Evolutionary conservation across 495 filamentous ascomycete genomes (phyloP), one percentile per base, ranked within the genome.

Genomic region (Xylaria telfairii): DNA sequence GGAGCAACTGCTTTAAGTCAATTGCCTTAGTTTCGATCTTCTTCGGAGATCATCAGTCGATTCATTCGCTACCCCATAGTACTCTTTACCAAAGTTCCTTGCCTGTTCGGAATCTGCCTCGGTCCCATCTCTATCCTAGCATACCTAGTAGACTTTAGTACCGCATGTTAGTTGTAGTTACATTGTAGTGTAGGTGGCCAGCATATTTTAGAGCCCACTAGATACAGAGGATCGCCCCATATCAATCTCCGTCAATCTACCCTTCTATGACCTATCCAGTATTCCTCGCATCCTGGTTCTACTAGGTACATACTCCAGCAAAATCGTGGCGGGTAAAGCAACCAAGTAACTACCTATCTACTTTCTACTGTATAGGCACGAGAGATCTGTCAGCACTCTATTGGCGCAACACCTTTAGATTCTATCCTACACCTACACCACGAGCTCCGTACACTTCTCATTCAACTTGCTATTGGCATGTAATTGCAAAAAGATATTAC

Each of bases 301-400:
- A 17, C n/a, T n/a, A n/a, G n/a, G n/a, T n/a, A n/a, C n/a, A 19
- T 49, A 8, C n/a, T 49, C 47, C 24, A 34, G 53, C 13, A 37
- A 59, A 32, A 59, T 59, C 56, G 21, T 19, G 37, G 59, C 17
- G 59, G 59, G 3, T 42, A 62, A 21, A 65, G 6, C 30, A 21
- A 49, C 19, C 19, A 32, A 6, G 19, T 24, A 39, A 3, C 19
- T 42, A n/a, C n/a, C n/a, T n/a, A n/a, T n/a, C n/a, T n/a, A n/a
- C n/a, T n/a, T n/a, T n/a, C n/a, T n/a, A n/a, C n/a, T n/a, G n/a
- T n/a, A n/a, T n/a, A n/a, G n/a, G 64, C 28, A 37, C 3, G 15
- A 47, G 28, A 37, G 62, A 37, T 13, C 28, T 51, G 62, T 65
- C 62, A 65, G 62, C 62, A 65, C 62, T 65, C 44, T 65, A 65